Evolutionary conservation across 441 rosid species (phyloP), one percentile per base, ranked within the genome.

Genomic region (Geranium incanum): DNA sequence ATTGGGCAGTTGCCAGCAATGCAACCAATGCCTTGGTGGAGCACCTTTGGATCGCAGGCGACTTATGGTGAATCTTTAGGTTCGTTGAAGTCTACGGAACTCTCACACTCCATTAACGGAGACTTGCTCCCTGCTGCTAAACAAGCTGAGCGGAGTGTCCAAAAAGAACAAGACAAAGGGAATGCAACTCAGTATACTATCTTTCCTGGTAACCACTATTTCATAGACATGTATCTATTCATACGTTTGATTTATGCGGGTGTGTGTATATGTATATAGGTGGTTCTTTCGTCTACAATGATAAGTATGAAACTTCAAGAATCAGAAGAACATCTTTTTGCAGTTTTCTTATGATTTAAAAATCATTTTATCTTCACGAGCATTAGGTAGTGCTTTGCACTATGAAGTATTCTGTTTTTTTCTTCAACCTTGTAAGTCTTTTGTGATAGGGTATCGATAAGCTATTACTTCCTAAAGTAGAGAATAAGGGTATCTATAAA

Each of bases 11-110:
- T 86, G 43, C 67, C 82, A 57, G 78, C 87, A 11, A 77, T 78
- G 74, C 86, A 84, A 13, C 74, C 87, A 28, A 72, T 76, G 50
- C 80, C 89, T 81, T 87, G 94, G 94, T 89, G 90, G 92, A 83
- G 72, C 79, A 74, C 77, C 68, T 79, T 85, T 66, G 85, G 86
- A 69, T 78, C 85, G 77, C 96, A 85, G 52, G 78, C 87, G 39
- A 70, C 74, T 77, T 72, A 39, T 70, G 88, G 77, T 39, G 86
- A 71, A 55, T 72, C 82, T 36, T 87, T 80, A 74, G 87, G 76
- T 72, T 88, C 68, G 70, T 75, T 74, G 74, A 86, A 82, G 81
- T 52, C 84, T 66, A 72, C 76, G 21, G 87, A 77, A 43, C 78
- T 69, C 65, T 59, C 75, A 43, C 78, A 70, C 65, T 59, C 74